These are phyloP conservation scores for Erigeron philadelphicus DNA, from an alignment of 140 eudicot species.

Conservation along the genomic window DNA sequence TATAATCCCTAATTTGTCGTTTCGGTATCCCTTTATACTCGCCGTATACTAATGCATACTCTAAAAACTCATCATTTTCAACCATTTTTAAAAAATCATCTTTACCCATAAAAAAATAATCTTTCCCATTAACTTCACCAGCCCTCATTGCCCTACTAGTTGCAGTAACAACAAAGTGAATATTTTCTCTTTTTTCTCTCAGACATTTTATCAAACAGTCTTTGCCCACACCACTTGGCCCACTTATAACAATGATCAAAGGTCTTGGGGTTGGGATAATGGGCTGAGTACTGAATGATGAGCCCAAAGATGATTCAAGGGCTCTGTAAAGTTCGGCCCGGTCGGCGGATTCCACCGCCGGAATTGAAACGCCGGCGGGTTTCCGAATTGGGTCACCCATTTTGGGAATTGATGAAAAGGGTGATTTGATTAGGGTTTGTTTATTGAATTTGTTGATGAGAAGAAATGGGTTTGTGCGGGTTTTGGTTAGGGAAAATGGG, in stretches of 20 bases:
- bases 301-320: conserved; percentile 66
- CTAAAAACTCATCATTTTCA: conserved; percentile 63
- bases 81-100: conserved; percentile 65
- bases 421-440: not conserved
- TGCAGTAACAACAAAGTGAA: conserved; percentile 89
- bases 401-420: conserved; percentile 2
- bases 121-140: conserved; percentile 78
- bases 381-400: conserved; percentile 39
- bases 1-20: conserved; percentile 63
- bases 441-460: conserved; percentile 10
- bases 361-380: conserved; percentile 52
- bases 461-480: conserved; percentile 2
- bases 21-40: conserved; percentile 69
- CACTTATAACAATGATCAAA: conserved; percentile 71
- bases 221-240: conserved; percentile 96
- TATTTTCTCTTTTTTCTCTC: conserved; percentile 48
- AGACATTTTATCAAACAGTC: conserved; percentile 74
- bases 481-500: conserved; percentile 7
- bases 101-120: conserved; percentile 66
- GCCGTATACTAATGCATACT: conserved; percentile 68
- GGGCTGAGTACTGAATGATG: conserved; percentile 55
- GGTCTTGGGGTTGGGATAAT: conserved; percentile 59
- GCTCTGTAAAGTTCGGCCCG: conserved; percentile 56
- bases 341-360: conserved; percentile 50
- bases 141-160: conserved; percentile 61